Conservation (phyloP, 768 basidiomycete genomes). For the Suillus hirtellus region DNA sequence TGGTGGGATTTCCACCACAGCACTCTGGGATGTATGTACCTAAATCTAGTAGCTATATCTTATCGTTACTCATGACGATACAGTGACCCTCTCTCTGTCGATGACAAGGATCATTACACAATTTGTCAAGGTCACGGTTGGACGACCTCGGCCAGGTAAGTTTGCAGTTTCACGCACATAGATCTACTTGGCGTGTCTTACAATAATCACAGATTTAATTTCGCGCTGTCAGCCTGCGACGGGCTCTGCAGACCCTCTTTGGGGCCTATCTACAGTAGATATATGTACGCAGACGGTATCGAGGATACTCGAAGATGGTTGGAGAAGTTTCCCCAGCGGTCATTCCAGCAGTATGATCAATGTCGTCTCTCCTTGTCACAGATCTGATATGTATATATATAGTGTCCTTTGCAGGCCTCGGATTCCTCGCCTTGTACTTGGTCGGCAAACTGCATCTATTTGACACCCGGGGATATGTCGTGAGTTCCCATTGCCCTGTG, state of each 20-base stretch:
- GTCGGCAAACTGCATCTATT: constrained; percentile 91
- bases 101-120: constrained; percentile 82
- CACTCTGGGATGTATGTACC: constrained; percentile 28
- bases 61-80: constrained; percentile 4
- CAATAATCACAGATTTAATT: constrained; percentile 23
- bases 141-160: constrained; percentile 82
- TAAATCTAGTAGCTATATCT: background rate
- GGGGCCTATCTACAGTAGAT: constrained; percentile 65
- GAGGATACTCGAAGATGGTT: constrained; percentile 70
- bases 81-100: constrained; percentile 70
- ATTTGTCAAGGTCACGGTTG: constrained; percentile 80
- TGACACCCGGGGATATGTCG: constrained; percentile 72
- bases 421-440: constrained; percentile 85
- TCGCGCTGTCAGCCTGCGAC: constrained; percentile 59
- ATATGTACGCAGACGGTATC: constrained; percentile 77
- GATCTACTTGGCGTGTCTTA: background rate
- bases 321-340: constrained; percentile 89
- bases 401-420: constrained; percentile 93
- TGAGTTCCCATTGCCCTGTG: constrained; percentile 32
- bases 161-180: background rate
- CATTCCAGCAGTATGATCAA: constrained; percentile 75
- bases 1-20: constrained; percentile 90
- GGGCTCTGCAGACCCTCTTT: constrained; percentile 66
- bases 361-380: background rate
- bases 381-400: constrained; percentile 4